phyloP scores from a whole-genome alignment of 2,329 filamentous ascomycete species.

The Cercospora zeae-maydis region DNA sequence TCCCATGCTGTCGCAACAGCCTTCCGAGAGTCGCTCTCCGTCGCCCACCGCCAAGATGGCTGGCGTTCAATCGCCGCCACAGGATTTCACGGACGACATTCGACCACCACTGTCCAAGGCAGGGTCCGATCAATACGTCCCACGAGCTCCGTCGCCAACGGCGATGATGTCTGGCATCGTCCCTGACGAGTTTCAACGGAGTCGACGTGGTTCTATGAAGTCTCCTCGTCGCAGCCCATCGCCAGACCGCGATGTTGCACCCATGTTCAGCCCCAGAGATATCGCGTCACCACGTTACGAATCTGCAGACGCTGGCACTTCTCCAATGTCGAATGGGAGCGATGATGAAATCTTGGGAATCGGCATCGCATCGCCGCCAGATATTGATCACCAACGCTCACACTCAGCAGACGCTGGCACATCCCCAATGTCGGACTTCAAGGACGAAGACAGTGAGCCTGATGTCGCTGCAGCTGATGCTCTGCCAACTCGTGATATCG shows the following conservation, averaged over 20 bases:
- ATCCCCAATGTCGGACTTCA: conserved; percentile 9
- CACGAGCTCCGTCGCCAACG: conserved; percentile 12
- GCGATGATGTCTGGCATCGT: conserved; percentile 17
- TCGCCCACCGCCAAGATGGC: conserved; percentile 9
- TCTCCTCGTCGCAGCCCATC: conserved; percentile 9
- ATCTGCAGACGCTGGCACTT: conserved; percentile 10
- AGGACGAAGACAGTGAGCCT: conserved; percentile 7
- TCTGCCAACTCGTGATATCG: conserved; percentile 7
- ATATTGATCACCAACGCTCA: conserved; percentile 5
- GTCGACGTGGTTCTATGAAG: conserved; percentile 4
- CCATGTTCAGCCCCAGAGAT: conserved; percentile 6
- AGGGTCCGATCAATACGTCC: conserved; percentile 10
- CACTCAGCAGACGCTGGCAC: conserved; percentile 13
- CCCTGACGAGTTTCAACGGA: conserved; percentile 8
- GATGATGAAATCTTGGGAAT: conserved; percentile 4
- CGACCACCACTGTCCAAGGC: conserved; percentile 9
- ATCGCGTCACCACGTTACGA: conserved; percentile 1
- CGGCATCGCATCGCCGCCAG: conserved; percentile 4
- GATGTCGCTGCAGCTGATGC: conserved; percentile 1
- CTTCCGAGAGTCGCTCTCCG: neutral
- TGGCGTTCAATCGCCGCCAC: conserved; percentile 3
- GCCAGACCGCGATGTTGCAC: neutral
- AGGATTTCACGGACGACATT: conserved; percentile 1
- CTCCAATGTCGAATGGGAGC: conserved; percentile 12
- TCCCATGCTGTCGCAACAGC: conserved; percentile 5